Evolutionary conservation across 306 rosid genomes (phyloP).

Genomic region (Casuarina equisetifolia): DNA sequence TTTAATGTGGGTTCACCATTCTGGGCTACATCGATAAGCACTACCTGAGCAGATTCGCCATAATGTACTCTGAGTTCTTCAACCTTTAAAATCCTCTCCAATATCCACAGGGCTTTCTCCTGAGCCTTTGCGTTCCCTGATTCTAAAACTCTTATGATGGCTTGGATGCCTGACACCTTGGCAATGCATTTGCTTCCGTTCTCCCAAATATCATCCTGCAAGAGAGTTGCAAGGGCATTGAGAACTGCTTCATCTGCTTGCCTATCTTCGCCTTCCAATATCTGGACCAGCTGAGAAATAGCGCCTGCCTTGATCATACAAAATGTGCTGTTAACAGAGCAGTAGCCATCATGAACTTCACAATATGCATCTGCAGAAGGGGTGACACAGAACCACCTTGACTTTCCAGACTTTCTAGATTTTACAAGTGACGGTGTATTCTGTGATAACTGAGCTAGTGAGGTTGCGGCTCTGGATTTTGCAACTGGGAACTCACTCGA

Average conservation of each 20-base stretch:
- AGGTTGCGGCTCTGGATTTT: slow-evolving; percentile 68
- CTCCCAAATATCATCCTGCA: slow-evolving; percentile 77
- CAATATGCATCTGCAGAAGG: slow-evolving; percentile 56
- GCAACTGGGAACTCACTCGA: slow-evolving; percentile 55
- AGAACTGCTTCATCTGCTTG: slow-evolving; percentile 77
- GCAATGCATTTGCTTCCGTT: slow-evolving; percentile 67
- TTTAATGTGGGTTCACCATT: slow-evolving; percentile 70
- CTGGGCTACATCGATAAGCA: slow-evolving; percentile 83
- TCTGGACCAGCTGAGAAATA: slow-evolving; percentile 52
- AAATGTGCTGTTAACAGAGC: slow-evolving; percentile 65
- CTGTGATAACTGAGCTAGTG: slow-evolving; percentile 78
- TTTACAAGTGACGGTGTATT: slow-evolving; percentile 61
- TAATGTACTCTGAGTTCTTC: slow-evolving; percentile 57
- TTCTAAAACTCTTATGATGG: slow-evolving; percentile 55
- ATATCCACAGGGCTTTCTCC: slow-evolving; percentile 79
- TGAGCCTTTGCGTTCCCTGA: slow-evolving; percentile 55
- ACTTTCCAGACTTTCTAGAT: slow-evolving; percentile 34
- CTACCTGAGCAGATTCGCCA: slow-evolving; percentile 69
- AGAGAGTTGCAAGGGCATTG: slow-evolving; percentile 64
- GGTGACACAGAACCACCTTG: slow-evolving; percentile 64
- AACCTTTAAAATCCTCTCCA: slow-evolving; percentile 73
- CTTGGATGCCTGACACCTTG: slow-evolving; percentile 56
- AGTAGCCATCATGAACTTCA: slow-evolving; percentile 71
- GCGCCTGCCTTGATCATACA: slow-evolving; percentile 86
- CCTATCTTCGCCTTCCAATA: slow-evolving; percentile 60